Evolutionary conservation across 139 green algal genomes (phyloP), one percentile per base, ranked within the genome.

Genomic region (Ulvella scutata): DNA sequence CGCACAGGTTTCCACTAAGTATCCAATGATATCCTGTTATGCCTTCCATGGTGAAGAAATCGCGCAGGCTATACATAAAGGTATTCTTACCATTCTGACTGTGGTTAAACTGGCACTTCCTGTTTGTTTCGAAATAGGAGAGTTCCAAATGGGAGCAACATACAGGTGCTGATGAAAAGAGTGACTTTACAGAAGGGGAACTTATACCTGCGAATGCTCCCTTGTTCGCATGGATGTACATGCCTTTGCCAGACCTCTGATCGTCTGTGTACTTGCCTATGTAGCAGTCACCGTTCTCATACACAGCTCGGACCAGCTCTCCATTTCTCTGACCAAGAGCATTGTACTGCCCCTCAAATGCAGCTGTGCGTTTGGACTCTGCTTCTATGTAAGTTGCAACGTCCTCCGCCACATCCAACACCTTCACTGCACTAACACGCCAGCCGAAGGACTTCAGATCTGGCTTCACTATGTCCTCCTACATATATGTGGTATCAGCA

Each of bases 171-270:
- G n/a, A n/a, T n/a, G n/a, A n/a, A n/a, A n/a, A n/a, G n/a, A n/a
- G n/a, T n/a, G n/a, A n/a, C n/a, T n/a, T n/a, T n/a, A n/a, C n/a
- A n/a, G n/a, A n/a, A n/a, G n/a, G n/a, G n/a, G n/a, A n/a, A n/a
- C n/a, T n/a, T n/a, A n/a, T n/a, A n/a, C 86, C 84, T 1, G 76
- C 60, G 67, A 88, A 89, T 38, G 73, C 83, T 0, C 78, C 86
- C 3, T 85, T 84, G 38, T 78, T 83, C n/a, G 82, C 79, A 73
- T 89, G 87, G 43, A 82, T 61, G 78, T 92, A 92, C 39, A 92
- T 36, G 21, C 87, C 87, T 28, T 79, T 37, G 1, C 87, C 87
- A 34, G 79, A 38, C 60, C 86, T 87, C 9, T 78, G 44, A 77
- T 90, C 85, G 26, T 80, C 73, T 0, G 29, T 31, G 61, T 91